Base-by-base conservation (phyloP, 345 rosid genomes). In the Salix koriyanagi region DNA sequence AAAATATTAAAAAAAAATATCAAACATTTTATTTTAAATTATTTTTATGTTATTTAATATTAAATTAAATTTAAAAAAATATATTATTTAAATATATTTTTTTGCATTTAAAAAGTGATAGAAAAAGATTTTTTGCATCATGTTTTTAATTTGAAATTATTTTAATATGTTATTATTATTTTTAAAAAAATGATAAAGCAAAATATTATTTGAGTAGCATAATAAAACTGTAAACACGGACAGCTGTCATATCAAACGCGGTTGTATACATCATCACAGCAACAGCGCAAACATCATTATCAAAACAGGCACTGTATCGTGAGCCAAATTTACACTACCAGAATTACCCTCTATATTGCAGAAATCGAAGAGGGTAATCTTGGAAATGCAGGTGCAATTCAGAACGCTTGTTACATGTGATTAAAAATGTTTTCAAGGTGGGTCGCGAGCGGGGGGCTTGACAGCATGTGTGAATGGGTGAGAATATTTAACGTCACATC, bases 231-330 rank as follows among this genome's bases (percentile, higher is more conserved):
- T 66, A 79, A 76, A 72, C 67, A 83, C 74, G 77, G 85, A 79
- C 85, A 81, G 60, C 71, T 79, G 85, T 82, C 79, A 54, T 1
- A 2, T 62, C 30, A 46, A 52, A 84, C 87, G 80, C 80, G 85
- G 79, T 70, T 67, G 7, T 7, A 42, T 30, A 39, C 84, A 23
- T 79, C 80, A 75, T 66, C 78, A 23, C 70, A 0, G 28, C 12
- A 44, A 13, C 19, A 44, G 37, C 21, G 2, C 12, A 14, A 66
- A 34, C 77, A 5, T 70, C 70, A 28, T 69, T 72, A 8, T 75
- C 76, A 58, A 46, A 36, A 71, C 34, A 67, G 39, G 60, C 23
- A 65, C 15, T 9, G 5, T 6, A 37, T 69, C 12, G 70, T 42
- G 79, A 25, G 61, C 77, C 77, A 50, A 77, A 61, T 5, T 41